These are phyloP conservation scores for Royoungia palumana DNA, from an alignment of 768 basidiomycete species.

Conservation along the genomic window DNA sequence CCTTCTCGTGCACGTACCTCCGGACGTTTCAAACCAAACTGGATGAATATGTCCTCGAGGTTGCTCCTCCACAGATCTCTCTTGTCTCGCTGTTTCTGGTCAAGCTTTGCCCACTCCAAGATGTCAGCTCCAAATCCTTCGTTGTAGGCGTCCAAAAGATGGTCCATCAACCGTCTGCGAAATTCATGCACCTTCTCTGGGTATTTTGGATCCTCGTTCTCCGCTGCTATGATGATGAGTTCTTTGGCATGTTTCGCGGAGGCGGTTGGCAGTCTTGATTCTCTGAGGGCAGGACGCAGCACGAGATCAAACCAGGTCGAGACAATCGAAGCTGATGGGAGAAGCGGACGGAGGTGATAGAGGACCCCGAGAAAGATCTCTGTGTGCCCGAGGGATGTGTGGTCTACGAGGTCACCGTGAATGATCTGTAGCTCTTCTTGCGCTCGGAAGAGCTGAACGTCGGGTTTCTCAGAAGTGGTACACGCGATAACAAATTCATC, in stretches of 20 bases:
- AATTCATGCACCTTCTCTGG: constrained; percentile 60
- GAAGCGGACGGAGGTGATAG: constrained; percentile 56
- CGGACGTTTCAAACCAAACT: constrained; percentile 59
- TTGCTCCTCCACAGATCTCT: constrained; percentile 72
- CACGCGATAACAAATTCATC: constrained; percentile 57
- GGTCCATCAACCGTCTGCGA: constrained; percentile 63
- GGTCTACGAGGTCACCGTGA: constrained; percentile 61
- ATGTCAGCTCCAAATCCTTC: constrained; percentile 72
- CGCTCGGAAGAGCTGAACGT: constrained; percentile 44
- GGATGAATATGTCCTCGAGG: constrained; percentile 70
- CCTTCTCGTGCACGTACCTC: constrained; percentile 46
- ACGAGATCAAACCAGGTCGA: constrained; percentile 81
- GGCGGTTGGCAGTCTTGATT: constrained; percentile 59
- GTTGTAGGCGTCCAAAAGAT: constrained; percentile 73
- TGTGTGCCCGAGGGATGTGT: constrained; percentile 55
- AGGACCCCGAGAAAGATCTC: constrained; percentile 68
- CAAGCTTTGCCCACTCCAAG: constrained; percentile 69
- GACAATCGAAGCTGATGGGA: constrained; percentile 64
- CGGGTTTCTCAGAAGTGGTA: constrained; percentile 44
- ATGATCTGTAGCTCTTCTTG: constrained; percentile 68
- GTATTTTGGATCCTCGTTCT: constrained; percentile 41
- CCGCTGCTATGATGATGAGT: constrained; percentile 61
- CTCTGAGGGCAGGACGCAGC: constrained; percentile 72
- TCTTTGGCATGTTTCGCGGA: constrained; percentile 68
- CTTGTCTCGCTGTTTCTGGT: constrained; percentile 57